phyloP scores from a whole-genome alignment of 2,329 filamentous ascomycete species.

The Xylaria sp. region DNA sequence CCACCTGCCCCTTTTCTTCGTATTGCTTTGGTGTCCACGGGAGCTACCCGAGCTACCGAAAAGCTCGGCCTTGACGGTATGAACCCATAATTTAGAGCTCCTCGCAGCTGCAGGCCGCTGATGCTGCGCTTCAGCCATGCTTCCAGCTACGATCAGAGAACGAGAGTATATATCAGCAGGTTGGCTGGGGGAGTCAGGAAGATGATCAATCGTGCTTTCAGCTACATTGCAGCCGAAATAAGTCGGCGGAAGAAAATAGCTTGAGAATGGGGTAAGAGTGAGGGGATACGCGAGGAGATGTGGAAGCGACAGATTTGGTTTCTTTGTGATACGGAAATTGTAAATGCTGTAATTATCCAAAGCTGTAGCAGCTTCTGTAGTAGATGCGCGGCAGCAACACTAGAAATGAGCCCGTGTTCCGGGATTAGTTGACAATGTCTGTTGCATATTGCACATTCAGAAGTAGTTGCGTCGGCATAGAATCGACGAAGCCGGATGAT shows the following conservation, averaged over 20 bases:
- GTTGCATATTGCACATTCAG: background rate
- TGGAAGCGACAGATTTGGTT: background rate
- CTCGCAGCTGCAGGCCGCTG: slow-evolving; percentile 6
- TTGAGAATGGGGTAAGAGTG: background rate
- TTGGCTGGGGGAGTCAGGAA: background rate
- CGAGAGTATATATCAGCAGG: too few species aligned
- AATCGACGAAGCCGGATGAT: background rate
- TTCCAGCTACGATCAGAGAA: too few species aligned
- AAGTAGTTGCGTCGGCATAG: background rate
- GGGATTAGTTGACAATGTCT: background rate
- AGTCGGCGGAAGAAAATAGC: background rate
- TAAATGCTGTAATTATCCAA: too few species aligned
- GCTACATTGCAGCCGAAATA: too few species aligned
- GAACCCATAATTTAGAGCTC: too few species aligned
- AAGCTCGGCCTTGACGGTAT: too few species aligned
- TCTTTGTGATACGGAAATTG: background rate
- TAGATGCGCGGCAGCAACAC: background rate
- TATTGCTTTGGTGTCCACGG: too few species aligned
- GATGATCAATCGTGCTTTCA: background rate
- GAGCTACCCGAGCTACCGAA: too few species aligned
- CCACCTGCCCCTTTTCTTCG: slow-evolving; percentile 22
- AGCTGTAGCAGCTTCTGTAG: background rate
- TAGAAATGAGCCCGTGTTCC: too few species aligned
- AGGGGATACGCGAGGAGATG: background rate
- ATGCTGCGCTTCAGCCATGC: slow-evolving; percentile 12